Conservation (phyloP, 805 yeast genomes). For the Candida quercuum region DNA sequence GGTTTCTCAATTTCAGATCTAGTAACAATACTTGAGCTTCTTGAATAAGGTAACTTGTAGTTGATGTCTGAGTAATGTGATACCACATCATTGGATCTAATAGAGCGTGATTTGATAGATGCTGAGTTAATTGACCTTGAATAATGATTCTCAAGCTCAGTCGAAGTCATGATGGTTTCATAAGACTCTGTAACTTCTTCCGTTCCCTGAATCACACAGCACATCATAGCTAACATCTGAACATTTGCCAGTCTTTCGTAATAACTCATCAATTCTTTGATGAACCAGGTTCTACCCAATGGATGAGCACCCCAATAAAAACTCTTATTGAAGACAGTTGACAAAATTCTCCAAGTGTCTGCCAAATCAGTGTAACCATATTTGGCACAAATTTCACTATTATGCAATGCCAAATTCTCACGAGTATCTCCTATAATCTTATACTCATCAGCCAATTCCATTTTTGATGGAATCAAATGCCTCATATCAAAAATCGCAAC, state of each 20-base stretch:
- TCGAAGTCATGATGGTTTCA: neutral
- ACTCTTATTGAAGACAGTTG: constrained; percentile 30
- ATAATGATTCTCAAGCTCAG: neutral
- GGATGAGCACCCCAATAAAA: constrained; percentile 82
- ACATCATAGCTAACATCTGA: constrained; percentile 88
- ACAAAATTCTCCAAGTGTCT: constrained; percentile 67
- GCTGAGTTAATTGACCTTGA: constrained; percentile 2
- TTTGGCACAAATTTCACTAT: constrained; percentile 63
- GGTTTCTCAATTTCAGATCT: constrained; percentile 12
- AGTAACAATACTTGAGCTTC: constrained; percentile 21
- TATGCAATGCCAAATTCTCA: constrained; percentile 58
- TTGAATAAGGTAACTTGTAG: constrained; percentile 18
- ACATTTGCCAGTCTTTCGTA: constrained; percentile 62
- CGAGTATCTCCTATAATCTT: constrained; percentile 60
- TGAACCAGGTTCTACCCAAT: constrained; percentile 63
- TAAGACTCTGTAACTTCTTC: neutral
- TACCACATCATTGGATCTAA: no score
- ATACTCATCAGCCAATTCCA: constrained; percentile 64
- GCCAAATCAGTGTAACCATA: constrained; percentile 59
- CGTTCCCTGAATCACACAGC: constrained; percentile 49
- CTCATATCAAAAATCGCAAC: constrained; percentile 61
- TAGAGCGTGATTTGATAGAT: constrained; percentile 15
- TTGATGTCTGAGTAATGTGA: constrained; percentile 20
- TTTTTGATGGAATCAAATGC: constrained; percentile 68
- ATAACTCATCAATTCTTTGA: constrained; percentile 53